Evolutionary conservation across 1,284 basidiomycete genomes (phyloP), one percentile per base, ranked within the genome.

Genomic region (Moesziomyces sp.): DNA sequence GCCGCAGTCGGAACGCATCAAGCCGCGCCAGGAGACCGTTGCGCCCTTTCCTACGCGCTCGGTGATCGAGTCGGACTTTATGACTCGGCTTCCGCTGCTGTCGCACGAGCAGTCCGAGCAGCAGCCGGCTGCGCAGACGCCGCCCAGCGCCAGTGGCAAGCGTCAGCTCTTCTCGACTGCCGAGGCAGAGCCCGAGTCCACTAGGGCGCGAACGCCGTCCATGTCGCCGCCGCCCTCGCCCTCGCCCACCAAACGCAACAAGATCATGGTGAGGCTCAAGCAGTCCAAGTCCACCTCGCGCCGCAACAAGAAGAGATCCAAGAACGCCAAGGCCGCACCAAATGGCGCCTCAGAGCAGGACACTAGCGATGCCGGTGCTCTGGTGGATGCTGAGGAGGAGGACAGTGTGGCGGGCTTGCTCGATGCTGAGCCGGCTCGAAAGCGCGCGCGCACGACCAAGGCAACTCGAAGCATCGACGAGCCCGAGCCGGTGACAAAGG

Each of bases 11-110:
- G 59, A 73, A 5, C 61, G 69, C 1, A 26, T 73, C 55, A 73
- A 63, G 43, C 56, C 63, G 3, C 46, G 64, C 16, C 56, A 58
- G 24, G 63, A 72, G 13, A 49, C 60, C 0, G 46, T 67, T 9
- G 63, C 70, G 13, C 63, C 63, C 11, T 73, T 73, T 18, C 43
- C 60, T 1, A 73, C 70, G 1, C 70, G 64, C 24, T 73, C 70
- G 13, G 70, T 73, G n/a, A 73, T 73, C 46, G 70, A 73, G 40
- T 56, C 58, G 3, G 59, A 54, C 46, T 69, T 69, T 38, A 62
- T 69, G 55, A 59, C 55, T 18, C 66, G 56, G 11, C 51, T 59
- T 7, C 21, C 58, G 9, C 51, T 43, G 7, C 46, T 46, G 11
- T 55, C 40, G 14, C 58, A 57, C 35, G 34, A 46, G 24, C 40